Evolutionary conservation across 2,329 filamentous ascomycete species (phyloP), one percentile per base, ranked within the genome.

Genomic region (Reticulascus tulasneorum): DNA sequence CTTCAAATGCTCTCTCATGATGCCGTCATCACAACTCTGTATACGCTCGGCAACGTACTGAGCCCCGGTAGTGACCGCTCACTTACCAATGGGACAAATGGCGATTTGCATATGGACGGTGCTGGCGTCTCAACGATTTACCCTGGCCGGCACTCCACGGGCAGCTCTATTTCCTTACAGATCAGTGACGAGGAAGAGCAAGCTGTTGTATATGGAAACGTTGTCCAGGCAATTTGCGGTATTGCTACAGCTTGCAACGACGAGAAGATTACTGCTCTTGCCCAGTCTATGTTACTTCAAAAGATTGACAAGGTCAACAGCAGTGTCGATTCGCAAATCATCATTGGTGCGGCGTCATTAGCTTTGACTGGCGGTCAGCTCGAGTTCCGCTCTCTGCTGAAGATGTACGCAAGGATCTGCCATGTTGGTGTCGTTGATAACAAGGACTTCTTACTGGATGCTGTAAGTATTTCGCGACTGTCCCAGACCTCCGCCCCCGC

Each of bases 181-280:
- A 70, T 84, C 23, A 78, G 74, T 42, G 82, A 81, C 15, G 85
- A 93, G 29, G 87, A 94, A 51, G 90, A 95, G 45, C 82, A 79
- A 2, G 79, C 81, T 5, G 66, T 79, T 20, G 82, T 89, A 0
- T 89, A 94, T 55, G 79, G 81, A 23, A 94, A 91, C 45, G 84
- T 97, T n/a, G 81, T 97, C n/a, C 83, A 94, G 54, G 88, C 91
- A 1, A 91, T 98, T 43, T 91, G 94, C 38, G 82, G 82, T n/a
- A 87, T 98, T 55, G 88, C 93, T 1, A 78, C 75, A 16, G 82
- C 78, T 38, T 89, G 83, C 55, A 77, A 84, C 30, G 90, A 98
- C 52, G 82, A 88, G 41, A 95, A 96, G 63, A 94, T 98, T 35
- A 93, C 85, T 7, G 90, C 90, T 6, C 69, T 98, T 34, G 91